Evolutionary conservation across 202 grass and related monocot species (phyloP).

Genomic region (Zoysia matrella): DNA sequence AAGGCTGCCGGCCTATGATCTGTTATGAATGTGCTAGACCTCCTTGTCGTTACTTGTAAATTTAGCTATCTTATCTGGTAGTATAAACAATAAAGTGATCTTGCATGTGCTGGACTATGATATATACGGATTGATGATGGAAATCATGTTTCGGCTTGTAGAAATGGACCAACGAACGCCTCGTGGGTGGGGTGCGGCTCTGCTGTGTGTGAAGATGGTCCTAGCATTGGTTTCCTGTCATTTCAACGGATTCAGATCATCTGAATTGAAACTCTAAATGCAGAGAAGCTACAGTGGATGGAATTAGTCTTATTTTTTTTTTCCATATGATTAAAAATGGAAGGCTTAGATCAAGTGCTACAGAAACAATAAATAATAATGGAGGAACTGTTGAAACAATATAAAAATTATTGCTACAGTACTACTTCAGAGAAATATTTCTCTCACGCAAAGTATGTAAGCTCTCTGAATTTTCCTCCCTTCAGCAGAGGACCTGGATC

Average conservation of each 20-base stretch:
- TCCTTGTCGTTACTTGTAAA: slow-evolving; percentile 25
- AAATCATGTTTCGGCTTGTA: slow-evolving; percentile 34
- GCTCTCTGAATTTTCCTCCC: too few relatives aligned
- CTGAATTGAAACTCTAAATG: slow-evolving; percentile 12
- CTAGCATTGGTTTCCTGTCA: slow-evolving; percentile 25
- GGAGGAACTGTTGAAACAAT: too few relatives aligned
- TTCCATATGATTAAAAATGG: too few relatives aligned
- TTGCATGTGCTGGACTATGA: slow-evolving; percentile 17
- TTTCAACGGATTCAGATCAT: not conserved
- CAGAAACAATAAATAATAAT: too few relatives aligned
- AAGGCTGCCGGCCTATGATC: slow-evolving; percentile 28
- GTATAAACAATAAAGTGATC: not conserved
- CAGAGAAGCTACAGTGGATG: too few relatives aligned
- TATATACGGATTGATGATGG: slow-evolving; percentile 9
- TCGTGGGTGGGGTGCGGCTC: slow-evolving; percentile 26
- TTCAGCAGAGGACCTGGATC: too few relatives aligned
- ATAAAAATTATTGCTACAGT: too few relatives aligned
- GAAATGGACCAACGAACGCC: slow-evolving; percentile 49
- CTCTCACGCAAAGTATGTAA: too few relatives aligned
- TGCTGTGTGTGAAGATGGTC: slow-evolving; percentile 37
- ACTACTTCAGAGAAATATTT: too few relatives aligned
- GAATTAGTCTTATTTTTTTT: too few relatives aligned
- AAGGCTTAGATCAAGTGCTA: too few relatives aligned
- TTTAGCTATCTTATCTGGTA: not conserved
- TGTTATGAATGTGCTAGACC: not conserved